Evolutionary conservation across 495 filamentous ascomycete genomes (phyloP).

Genomic region (Articulospora tetracladia): DNA sequence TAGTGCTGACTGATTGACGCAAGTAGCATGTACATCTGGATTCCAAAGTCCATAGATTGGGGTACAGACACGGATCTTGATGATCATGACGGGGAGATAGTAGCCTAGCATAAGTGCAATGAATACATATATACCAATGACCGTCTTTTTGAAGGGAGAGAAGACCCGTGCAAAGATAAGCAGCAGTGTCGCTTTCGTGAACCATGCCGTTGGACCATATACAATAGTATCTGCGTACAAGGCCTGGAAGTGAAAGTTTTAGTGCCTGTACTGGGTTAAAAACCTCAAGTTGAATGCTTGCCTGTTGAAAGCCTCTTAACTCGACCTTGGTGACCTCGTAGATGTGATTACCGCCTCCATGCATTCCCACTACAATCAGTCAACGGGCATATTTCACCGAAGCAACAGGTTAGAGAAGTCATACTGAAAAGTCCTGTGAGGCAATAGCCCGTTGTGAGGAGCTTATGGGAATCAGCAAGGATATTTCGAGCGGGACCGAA

Average conservation of each 20-base stretch:
- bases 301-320: slow-evolving; percentile 9
- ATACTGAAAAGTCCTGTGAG: neutral
- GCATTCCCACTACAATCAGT: neutral
- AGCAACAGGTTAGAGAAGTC: neutral
- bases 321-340: slow-evolving; percentile 19
- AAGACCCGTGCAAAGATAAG: slow-evolving; percentile 46
- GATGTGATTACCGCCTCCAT: slow-evolving; percentile 20
- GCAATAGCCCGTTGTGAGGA: neutral
- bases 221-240: slow-evolving; percentile 25
- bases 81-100: slow-evolving; percentile 32
- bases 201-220: slow-evolving; percentile 47
- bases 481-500: too few species aligned
- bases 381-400: neutral
- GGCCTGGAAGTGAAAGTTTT: slow-evolving; percentile 22
- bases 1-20: slow-evolving; percentile 38
- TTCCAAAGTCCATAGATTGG: slow-evolving; percentile 33
- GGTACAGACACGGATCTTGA: slow-evolving; percentile 37
- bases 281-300: neutral
- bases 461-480: too few species aligned
- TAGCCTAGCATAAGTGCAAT: slow-evolving; percentile 37
- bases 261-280: neutral
- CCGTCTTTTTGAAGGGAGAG: slow-evolving; percentile 35
- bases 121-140: slow-evolving; percentile 41
- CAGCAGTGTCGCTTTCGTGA: slow-evolving; percentile 42
- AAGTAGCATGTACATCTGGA: neutral